Evolutionary conservation across 2,329 filamentous ascomycete species (phyloP).

Genomic region (Fusarium nematophilum): DNA sequence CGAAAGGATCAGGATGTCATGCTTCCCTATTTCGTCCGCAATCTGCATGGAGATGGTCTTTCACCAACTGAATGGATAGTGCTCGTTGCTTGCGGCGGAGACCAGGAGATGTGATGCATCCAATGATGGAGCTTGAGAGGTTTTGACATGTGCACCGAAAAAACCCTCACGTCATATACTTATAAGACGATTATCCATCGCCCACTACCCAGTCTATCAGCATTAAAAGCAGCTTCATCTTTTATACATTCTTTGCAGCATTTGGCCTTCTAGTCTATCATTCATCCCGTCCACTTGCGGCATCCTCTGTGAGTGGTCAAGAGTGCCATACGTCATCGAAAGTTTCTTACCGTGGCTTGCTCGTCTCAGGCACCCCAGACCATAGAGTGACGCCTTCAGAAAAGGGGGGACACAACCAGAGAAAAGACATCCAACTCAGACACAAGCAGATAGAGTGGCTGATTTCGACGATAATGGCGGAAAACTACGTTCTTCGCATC

Average conservation of each 20-base stretch:
- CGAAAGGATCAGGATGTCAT: slow-evolving; percentile 7
- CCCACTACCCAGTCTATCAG: slow-evolving; percentile 11
- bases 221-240: background rate
- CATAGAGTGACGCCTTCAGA: slow-evolving; percentile 5
- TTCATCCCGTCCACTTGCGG: background rate
- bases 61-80: background rate
- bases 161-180: slow-evolving; percentile 41
- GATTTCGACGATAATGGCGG: slow-evolving; percentile 67
- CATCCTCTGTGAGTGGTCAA: background rate
- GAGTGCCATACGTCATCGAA: slow-evolving; percentile 28
- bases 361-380: too few relatives aligned
- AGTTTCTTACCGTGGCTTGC: background rate
- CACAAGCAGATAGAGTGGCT: background rate
- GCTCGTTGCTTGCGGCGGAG: background rate
- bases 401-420: background rate
- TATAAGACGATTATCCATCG: slow-evolving; percentile 8
- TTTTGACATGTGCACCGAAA: slow-evolving; percentile 1
- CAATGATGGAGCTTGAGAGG: slow-evolving; percentile 16
- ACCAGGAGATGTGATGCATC: slow-evolving; percentile 2
- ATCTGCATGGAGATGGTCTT: background rate
- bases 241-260: background rate
- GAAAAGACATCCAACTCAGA: background rate
- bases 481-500: slow-evolving; percentile 83
- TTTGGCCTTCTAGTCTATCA: background rate
- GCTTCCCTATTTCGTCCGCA: background rate